These are phyloP conservation scores for Floccularia luteovirens DNA, from an alignment of 768 basidiomycete species.

Conservation along the genomic window DNA sequence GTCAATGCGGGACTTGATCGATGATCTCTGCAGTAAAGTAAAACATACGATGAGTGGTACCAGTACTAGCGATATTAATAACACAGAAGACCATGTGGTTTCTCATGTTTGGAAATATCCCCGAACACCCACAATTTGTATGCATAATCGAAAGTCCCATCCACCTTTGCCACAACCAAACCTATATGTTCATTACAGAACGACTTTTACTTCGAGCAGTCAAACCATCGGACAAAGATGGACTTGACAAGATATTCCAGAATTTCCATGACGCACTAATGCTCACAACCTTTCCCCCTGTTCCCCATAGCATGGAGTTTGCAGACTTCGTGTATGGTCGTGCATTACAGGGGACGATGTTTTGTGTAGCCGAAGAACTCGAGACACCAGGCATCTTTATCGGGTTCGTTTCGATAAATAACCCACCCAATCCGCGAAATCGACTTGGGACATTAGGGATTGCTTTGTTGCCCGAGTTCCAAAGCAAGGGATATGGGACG, in stretches of 20 bases:
- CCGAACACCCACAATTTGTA: no score
- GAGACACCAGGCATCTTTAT: background rate
- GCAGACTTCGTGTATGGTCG: slow-evolving; percentile 7
- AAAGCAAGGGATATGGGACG: slow-evolving; percentile 6
- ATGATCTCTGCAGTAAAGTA: no score
- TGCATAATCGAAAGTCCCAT: no score
- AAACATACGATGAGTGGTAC: no score
- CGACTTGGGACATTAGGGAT: background rate
- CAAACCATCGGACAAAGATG: slow-evolving; percentile 7
- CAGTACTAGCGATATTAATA: no score
- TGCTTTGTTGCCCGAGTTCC: background rate
- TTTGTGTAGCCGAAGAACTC: slow-evolving; percentile 11
- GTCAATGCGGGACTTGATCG: no score
- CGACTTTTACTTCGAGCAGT: slow-evolving; percentile 10
- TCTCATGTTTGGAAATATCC: no score
- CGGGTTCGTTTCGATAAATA: background rate
- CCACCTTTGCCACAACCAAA: no score
- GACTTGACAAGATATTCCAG: slow-evolving; percentile 8
- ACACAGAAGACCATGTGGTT: no score
- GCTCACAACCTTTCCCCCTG: slow-evolving; percentile 6
- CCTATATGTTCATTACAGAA: slow-evolving; percentile 4
- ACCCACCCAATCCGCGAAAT: background rate
- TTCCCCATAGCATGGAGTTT: slow-evolving; percentile 8
- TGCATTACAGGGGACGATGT: slow-evolving; percentile 10
- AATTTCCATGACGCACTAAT: slow-evolving; percentile 8